Evolutionary conservation across 805 yeast species (phyloP).

Genomic region (Grigorovia jiainica): DNA sequence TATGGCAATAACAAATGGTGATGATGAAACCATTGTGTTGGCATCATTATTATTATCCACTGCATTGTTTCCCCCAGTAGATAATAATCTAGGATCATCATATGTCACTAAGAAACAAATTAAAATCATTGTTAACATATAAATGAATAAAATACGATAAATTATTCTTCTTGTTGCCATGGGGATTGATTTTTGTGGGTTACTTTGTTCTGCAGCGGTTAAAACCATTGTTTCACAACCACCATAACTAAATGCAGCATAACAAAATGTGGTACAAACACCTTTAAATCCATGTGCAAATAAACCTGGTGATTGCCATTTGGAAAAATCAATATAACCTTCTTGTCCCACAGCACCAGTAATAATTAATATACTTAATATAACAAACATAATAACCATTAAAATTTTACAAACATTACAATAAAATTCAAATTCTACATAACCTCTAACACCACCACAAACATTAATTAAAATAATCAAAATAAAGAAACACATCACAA

Average conservation of each 20-base stretch:
- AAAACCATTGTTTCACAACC: slow-evolving; percentile 63
- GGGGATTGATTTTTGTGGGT: slow-evolving; percentile 45
- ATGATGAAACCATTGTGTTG: slow-evolving; percentile 30
- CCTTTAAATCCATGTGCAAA: slow-evolving; percentile 51
- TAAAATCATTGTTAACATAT: slow-evolving; percentile 42
- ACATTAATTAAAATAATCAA: slow-evolving; percentile 38
- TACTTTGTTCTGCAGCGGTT: slow-evolving; percentile 60
- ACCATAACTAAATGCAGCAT: slow-evolving; percentile 66
- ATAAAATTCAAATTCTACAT: slow-evolving; percentile 45
- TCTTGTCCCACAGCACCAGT: slow-evolving; percentile 38
- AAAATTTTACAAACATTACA: slow-evolving; percentile 37
- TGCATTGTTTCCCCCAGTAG: slow-evolving; percentile 47
- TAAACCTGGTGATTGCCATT: slow-evolving; percentile 47
- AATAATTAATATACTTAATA: slow-evolving; percentile 38
- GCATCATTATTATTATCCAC: slow-evolving; percentile 12
- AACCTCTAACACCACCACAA: slow-evolving; percentile 44
- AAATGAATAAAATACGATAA: slow-evolving; percentile 48
- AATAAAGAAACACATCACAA: slow-evolving; percentile 19
- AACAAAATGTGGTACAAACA: slow-evolving; percentile 51
- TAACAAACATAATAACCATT: slow-evolving; percentile 39
- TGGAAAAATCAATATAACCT: slow-evolving; percentile 33
- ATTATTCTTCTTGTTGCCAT: slow-evolving; percentile 50
- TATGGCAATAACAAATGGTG: slow-evolving; percentile 43
- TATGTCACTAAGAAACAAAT: slow-evolving; percentile 70
- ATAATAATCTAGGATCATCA: slow-evolving; percentile 35